Evolutionary conservation across 495 filamentous ascomycete species (phyloP), one percentile per base, ranked within the genome.

Genomic region (Aspergillus nanangensis): DNA sequence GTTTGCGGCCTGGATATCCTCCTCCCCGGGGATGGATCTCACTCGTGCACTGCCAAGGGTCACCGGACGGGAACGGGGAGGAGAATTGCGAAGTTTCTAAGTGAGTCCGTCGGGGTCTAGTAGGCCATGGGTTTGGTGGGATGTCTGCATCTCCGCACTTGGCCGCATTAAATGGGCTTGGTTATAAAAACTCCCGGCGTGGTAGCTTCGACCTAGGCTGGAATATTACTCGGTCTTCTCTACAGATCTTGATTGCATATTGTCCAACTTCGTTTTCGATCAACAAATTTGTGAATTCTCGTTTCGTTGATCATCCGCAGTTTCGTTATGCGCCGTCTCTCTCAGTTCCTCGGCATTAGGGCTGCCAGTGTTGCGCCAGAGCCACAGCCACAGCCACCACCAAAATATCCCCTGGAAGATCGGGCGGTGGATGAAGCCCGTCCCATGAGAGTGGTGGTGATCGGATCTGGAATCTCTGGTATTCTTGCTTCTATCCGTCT

Each of bases 381-480:
- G 15, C 29, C 11, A 7, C 17, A 44, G 8, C 13, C 15, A 5
- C 20, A 35, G 21, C 39, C 27, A 4, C 17, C 25, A 13, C 23
- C 24, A 17, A 48, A 43, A 8, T 51, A 45, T 38, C 45, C 52
- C 13, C 31, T 78, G n/a, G 58, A 70, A 41, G 61, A 72, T 14
- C 71, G 77, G 24, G 66, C 78, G 22, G 70, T 84, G 11, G 81
- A 86, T 50, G 70, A 82, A 48, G 64, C 59, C 17, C 73, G 82
- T 20, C 68, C 70, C 1, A 49, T 84, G 22, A 68, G 72, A 35
- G 75, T 87, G 10, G 74, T 80, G 24, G 71, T 84, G 38, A 79
- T 87, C 46, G 84, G 84, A 5, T 82, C 82, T 31, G 84, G 84
- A 1, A 72, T 83, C 8, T 77, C 82, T 2, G 84, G 84, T 2